Base-by-base conservation (phyloP, 768 basidiomycete genomes). In the Rhizopogon vinicolor region DNA sequence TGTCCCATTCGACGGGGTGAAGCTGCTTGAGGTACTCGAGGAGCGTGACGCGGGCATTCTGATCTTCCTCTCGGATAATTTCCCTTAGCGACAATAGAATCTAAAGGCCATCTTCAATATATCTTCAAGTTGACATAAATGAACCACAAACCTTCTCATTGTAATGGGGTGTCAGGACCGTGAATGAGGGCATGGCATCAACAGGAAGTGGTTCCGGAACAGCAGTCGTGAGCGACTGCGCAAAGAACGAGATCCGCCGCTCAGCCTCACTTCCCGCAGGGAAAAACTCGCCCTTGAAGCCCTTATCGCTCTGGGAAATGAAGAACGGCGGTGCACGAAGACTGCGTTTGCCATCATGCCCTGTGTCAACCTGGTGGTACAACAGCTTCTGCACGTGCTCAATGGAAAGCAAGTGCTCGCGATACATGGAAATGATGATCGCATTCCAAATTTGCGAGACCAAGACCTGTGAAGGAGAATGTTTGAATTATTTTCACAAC, bases 361-460 rank as follows among this genome's bases (percentile, higher is more conserved):
- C 85, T 3, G 82, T 78, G 61, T 96, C 93, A 31, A 98, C 91
- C 68, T 99, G 97, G 70, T 98, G 97, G 63, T 99, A 98, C 8
- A 98, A 83, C 10, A 98, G 75, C 69, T 96, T 97, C 75, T 99
- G 97, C 41, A 99, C 96, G 64, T 99, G 97, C 63, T 98, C 94
- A 66, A 99, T 99, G 46, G 95, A 98, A 37, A 98, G 77, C n/a
- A 99, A 72, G 68, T 98, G 97, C 70, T 99, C 97, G 66, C 97
- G 87, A 72, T 98, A 99, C 97, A 99, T 99, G 13, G 96, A 98
- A 62, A 99, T 98, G 74, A 99, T 97, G 74, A 99, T 87, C 22
- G 97, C 97, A 68, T 99, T 99, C 97, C 97, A 98, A 53, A 99
- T 95, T 73, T 98, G 97, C 14, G 95, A 97, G 43, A 99, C 96